Evolutionary conservation across 495 filamentous ascomycete genomes (phyloP).

Genomic region (Evernia prunastri): DNA sequence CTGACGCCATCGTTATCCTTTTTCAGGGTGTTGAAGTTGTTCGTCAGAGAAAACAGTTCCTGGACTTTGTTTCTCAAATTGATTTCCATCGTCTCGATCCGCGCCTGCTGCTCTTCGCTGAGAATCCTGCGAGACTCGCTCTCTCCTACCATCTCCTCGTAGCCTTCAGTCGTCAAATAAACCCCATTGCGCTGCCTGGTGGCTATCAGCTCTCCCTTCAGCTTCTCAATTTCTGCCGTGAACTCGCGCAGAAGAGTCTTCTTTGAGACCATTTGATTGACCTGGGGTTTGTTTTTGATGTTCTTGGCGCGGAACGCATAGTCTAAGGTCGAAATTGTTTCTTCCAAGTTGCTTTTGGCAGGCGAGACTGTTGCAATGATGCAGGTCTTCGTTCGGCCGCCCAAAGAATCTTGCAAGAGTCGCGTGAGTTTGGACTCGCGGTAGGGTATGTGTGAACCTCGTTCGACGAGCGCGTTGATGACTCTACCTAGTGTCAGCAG

Average conservation of each 20-base stretch:
- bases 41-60: constrained; percentile 77
- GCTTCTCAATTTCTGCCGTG: constrained; percentile 85
- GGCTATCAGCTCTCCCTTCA: constrained; percentile 88
- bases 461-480: constrained; percentile 95
- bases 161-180: constrained; percentile 76
- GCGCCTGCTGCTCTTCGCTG: constrained; percentile 83
- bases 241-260: constrained; percentile 86
- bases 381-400: constrained; percentile 92
- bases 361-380: constrained; percentile 97
- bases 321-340: constrained; percentile 95
- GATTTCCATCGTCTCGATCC: constrained; percentile 85
- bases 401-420: constrained; percentile 90
- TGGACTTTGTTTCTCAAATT: constrained; percentile 87
- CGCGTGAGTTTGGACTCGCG: constrained; percentile 94
- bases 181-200: constrained; percentile 92
- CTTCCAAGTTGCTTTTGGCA: constrained; percentile 88
- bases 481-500: constrained; percentile 89
- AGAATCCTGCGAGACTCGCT: constrained; percentile 90
- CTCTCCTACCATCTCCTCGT: constrained; percentile 79
- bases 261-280: constrained; percentile 86
- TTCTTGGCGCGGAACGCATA: constrained; percentile 98
- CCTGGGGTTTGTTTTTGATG: constrained; percentile 94
- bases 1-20: constrained; percentile 77
- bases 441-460: constrained; percentile 86
- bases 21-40: constrained; percentile 75